These are phyloP conservation scores for Russula ochroleuca DNA, from an alignment of 768 basidiomycete genomes.

Conservation along the genomic window DNA sequence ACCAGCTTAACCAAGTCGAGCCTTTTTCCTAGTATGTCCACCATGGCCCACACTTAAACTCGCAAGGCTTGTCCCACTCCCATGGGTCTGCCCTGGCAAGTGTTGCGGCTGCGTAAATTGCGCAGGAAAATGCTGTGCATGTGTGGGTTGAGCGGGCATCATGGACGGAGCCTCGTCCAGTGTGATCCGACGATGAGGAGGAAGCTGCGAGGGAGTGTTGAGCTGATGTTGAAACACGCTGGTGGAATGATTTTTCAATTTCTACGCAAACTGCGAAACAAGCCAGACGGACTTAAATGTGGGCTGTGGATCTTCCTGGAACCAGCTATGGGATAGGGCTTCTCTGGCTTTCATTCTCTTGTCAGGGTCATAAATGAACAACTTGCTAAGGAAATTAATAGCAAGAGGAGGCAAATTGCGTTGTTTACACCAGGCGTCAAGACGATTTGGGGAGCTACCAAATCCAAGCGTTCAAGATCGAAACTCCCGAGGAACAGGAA, in stretches of 20 bases:
- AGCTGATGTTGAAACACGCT: constrained; percentile 65
- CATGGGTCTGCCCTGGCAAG: constrained; percentile 38
- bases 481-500: background rate
- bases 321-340: constrained; percentile 86
- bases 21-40: constrained; percentile 52
- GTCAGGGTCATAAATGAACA: constrained; percentile 91
- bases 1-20: constrained; percentile 44
- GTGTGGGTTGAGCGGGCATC: constrained; percentile 56
- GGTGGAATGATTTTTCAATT: background rate
- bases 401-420: constrained; percentile 59
- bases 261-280: background rate
- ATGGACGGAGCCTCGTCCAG: constrained; percentile 90
- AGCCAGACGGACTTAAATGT: constrained; percentile 60
- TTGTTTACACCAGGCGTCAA: constrained; percentile 69
- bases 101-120: constrained; percentile 43
- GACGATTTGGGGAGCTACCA: constrained; percentile 53
- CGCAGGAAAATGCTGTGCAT: constrained; percentile 41
- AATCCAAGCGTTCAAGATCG: background rate
- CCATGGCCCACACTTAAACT: constrained; percentile 56
- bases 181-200: constrained; percentile 84
- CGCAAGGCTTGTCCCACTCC: constrained; percentile 59
- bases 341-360: constrained; percentile 77
- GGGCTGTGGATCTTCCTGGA: constrained; percentile 83
- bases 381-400: constrained; percentile 76
- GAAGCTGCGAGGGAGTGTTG: constrained; percentile 59